These are phyloP conservation scores for Melastoma candidum DNA, from an alignment of 441 rosid species.

Conservation along the genomic window DNA sequence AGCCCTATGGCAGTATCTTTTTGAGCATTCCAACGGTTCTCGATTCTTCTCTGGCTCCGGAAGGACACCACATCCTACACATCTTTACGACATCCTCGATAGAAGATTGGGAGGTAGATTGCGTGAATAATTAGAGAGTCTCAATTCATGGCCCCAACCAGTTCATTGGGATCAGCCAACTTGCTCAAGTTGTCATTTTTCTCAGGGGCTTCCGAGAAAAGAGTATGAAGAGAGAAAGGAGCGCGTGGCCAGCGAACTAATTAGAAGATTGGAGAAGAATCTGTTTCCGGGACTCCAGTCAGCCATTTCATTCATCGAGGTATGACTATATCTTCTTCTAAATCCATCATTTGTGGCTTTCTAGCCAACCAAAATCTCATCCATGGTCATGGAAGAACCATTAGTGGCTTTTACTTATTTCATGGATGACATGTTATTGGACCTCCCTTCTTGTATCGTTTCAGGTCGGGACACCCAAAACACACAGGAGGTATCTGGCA, in stretches of 20 bases:
- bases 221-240: constrained; percentile 85
- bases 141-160: too few species aligned
- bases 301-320: constrained; percentile 81
- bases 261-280: constrained; percentile 71
- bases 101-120: constrained; percentile 74
- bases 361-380: too few species aligned
- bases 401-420: too few species aligned
- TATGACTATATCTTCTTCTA: constrained; percentile 15
- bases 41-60: constrained; percentile 80
- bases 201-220: constrained; percentile 59
- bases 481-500: constrained; percentile 80
- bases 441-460: constrained; percentile 4
- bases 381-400: too few species aligned
- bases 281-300: constrained; percentile 78
- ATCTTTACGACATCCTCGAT: constrained; percentile 80
- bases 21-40: constrained; percentile 96
- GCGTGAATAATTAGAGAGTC: too few species aligned
- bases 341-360: background rate
- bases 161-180: too few species aligned
- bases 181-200: constrained; percentile 9
- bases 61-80: constrained; percentile 77
- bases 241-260: constrained; percentile 52
- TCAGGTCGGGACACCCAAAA: constrained; percentile 90
- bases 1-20: constrained; percentile 87
- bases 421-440: too few species aligned